Evolutionary conservation across 805 yeast species (phyloP), one percentile per base, ranked within the genome.

Genomic region (Sungouiella thailandica): DNA sequence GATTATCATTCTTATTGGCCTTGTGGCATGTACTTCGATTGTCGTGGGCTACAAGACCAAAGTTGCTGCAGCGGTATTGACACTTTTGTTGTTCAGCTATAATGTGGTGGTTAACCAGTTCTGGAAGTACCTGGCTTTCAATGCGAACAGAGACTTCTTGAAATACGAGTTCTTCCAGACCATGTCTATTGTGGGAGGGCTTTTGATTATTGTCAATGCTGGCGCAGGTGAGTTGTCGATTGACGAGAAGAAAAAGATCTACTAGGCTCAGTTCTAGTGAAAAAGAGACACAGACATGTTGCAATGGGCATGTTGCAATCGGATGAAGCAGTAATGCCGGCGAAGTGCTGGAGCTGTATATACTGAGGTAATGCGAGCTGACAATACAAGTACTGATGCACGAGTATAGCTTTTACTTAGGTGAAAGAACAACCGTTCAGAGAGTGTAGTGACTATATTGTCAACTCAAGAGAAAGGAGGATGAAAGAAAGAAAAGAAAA

Each of bases 151-250:
- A 53, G 98, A 90, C 62, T 84, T 78, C 60, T 65, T 87, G 58
- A 84, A 84, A 60, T 93, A 89, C 60, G 97, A 89, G 62, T 85
- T 84, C 60, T 90, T 83, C 74, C 98, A 93, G 67, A 87, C 95
- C 25, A 70, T 90, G 55, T 83, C 95, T 37, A 90, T 90, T 56
- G 89, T 90, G 32, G 98, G 98, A 37, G 98, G 97, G 1, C 74
- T 90, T 43, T 65, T 90, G 41, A 68, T 93, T 46, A 85, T 93
- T 41, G 96, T 86, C 39, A 87, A 84, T 63, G 86, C 96, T 3
- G 98, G 98, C 42, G 97, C 97, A 19, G 98, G 98, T 32, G 89
- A 84, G 49, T 71, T 90, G 44, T 84, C 95, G 17, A 66, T 90
- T 38, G 98, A 90, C 55, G 97, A 88, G 60, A 90, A 93, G 81